Evolutionary conservation across 2,329 filamentous ascomycete species (phyloP).

Genomic region (Diaporthe longicolla): DNA sequence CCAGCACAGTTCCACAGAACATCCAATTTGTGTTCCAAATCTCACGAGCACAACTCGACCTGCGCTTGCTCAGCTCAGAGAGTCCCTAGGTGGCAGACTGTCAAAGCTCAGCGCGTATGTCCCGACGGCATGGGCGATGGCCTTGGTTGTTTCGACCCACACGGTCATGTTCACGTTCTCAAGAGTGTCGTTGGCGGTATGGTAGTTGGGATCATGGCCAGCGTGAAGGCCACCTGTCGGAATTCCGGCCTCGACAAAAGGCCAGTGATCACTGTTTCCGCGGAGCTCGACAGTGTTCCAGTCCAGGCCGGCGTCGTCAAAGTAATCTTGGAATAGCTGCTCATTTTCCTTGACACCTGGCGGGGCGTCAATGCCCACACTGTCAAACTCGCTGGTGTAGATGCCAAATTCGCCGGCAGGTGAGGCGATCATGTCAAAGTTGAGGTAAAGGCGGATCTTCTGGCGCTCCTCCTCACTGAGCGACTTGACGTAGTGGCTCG

Average conservation of each 20-base stretch:
- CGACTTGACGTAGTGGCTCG: conserved; percentile 54
- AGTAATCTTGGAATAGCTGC: not conserved
- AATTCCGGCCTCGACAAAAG: conserved; percentile 70
- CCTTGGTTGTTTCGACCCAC: conserved; percentile 48
- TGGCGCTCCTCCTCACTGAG: conserved; percentile 50
- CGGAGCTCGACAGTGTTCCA: conserved; percentile 4
- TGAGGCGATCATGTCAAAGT: conserved; percentile 59
- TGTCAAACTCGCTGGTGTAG: conserved; percentile 52
- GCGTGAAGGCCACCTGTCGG: conserved; percentile 70
- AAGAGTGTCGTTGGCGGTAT: not conserved
- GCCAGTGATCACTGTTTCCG: conserved; percentile 69
- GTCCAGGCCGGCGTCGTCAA: not conserved
- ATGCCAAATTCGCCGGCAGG: conserved; percentile 34
- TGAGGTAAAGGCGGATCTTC: conserved; percentile 55
- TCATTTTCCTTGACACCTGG: not conserved
- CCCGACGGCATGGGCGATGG: conserved; percentile 67
- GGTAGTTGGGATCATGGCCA: conserved; percentile 54
- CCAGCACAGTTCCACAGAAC: not conserved
- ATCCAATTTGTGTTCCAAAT: no score
- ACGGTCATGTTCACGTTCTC: not conserved
- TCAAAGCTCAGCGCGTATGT: conserved; percentile 64
- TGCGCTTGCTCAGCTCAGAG: not conserved
- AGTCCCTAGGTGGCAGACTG: not conserved
- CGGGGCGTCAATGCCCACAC: not conserved
- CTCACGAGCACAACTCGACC: no score